Evolutionary conservation across 768 basidiomycete genomes (phyloP).

Genomic region (Lyophyllum semitale): DNA sequence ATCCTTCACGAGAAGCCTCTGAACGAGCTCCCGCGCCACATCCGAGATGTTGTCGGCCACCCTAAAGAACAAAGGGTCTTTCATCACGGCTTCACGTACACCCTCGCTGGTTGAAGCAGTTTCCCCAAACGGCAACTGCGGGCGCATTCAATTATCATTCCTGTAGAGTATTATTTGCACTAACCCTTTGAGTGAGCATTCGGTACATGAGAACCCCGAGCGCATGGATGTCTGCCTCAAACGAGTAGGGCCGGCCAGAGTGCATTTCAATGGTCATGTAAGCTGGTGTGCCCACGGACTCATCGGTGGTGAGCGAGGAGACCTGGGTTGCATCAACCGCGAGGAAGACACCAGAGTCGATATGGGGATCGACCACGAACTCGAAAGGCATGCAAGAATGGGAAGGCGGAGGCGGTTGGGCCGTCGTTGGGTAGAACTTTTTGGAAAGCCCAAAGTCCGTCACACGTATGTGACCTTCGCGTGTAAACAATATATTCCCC

Average conservation of each 20-base stretch:
- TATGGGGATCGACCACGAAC: not conserved
- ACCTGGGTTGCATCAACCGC: not conserved
- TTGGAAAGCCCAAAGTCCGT: slow-evolving; percentile 11
- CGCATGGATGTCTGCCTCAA: slow-evolving; percentile 9
- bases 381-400: not conserved
- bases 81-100: not conserved
- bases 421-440: not conserved
- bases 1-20: slow-evolving; percentile 1
- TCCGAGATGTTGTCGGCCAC: not conserved
- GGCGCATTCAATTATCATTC: not conserved
- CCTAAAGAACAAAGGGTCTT: slow-evolving; percentile 3
- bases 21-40: slow-evolving; percentile 3
- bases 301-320: not conserved
- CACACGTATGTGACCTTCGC: slow-evolving; percentile 11
- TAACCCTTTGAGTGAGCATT: slow-evolving; percentile 9
- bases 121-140: slow-evolving; percentile 13
- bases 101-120: not conserved
- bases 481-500: slow-evolving; percentile 6
- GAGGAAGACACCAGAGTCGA: slow-evolving; percentile 1
- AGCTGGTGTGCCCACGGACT: slow-evolving; percentile 8
- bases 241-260: slow-evolving; percentile 5
- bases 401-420: not conserved
- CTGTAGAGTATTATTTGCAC: not conserved
- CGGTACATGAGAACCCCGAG: slow-evolving; percentile 12
- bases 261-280: slow-evolving; percentile 10